These are phyloP conservation scores for Lizonia empirigonia DNA, from an alignment of 2,329 filamentous ascomycete genomes.

Conservation along the genomic window DNA sequence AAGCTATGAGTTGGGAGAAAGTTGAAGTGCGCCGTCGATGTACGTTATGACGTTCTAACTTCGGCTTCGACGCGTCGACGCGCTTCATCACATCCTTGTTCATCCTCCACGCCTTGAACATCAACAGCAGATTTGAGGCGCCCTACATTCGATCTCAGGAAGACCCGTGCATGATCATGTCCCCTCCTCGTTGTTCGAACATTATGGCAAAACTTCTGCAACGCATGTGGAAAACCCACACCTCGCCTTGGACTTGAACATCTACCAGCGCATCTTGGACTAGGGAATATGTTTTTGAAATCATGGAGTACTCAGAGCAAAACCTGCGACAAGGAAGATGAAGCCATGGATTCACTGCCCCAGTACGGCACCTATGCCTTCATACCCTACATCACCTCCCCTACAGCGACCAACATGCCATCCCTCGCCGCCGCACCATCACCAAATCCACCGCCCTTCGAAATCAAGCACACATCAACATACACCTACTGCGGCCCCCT, in stretches of 20 bases:
- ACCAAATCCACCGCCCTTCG: neutral
- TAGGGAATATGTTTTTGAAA: too few species aligned
- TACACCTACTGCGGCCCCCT: constrained; percentile 37
- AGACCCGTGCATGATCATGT: neutral
- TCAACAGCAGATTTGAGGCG: constrained; percentile 6
- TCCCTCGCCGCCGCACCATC: too few species aligned
- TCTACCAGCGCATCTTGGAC: too few species aligned
- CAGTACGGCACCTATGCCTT: constrained; percentile 23
- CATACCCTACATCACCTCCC: constrained; percentile 12
- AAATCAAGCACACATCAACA: constrained; percentile 26
- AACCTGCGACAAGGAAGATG: neutral
- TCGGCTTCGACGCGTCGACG: constrained; percentile 16
- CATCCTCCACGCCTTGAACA: constrained; percentile 18
- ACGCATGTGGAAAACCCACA: too few species aligned
- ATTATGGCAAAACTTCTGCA: too few species aligned
- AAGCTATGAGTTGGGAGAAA: neutral
- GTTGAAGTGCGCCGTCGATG: constrained; percentile 9
- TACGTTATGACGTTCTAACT: too few species aligned
- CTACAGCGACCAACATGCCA: too few species aligned
- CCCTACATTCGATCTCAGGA: neutral
- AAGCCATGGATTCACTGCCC: constrained; percentile 18
- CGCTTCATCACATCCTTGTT: constrained; percentile 7
- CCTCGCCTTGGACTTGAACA: too few species aligned
- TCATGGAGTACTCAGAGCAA: too few species aligned
- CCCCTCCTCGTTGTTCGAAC: too few species aligned